A percentile compares a stretch with the other conserved stretches of the same genome.
Evolutionary conservation across 2,329 filamentous ascomycete species (phyloP).

Genomic region (Penicillium sp.): DNA sequence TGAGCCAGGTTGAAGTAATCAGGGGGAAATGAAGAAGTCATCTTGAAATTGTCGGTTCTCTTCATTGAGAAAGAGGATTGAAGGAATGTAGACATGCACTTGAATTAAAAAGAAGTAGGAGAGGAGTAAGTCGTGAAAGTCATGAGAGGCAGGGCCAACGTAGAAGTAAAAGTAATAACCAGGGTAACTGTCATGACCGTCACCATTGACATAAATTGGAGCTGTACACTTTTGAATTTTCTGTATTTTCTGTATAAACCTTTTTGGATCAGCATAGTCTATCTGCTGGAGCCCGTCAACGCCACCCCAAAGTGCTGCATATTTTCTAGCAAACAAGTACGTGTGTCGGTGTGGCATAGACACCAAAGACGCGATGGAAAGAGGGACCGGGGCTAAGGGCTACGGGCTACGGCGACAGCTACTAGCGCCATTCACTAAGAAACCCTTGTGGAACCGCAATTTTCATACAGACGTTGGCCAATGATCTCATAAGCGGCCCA

Average conservation of each 20-base stretch:
- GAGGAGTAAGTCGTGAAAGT: constrained; percentile 1
- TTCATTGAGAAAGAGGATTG: not conserved
- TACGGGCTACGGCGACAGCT: no score
- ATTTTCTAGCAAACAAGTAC: constrained; percentile 10
- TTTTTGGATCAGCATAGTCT: constrained; percentile 21
- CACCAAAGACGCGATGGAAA: not conserved
- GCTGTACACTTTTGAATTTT: constrained; percentile 16
- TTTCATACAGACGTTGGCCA: constrained; percentile 25
- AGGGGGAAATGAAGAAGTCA: constrained; percentile 22
- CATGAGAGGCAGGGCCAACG: constrained; percentile 7
- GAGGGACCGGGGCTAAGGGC: not conserved
- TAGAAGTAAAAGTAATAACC: constrained; percentile 21
- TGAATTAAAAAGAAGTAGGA: constrained; percentile 8
- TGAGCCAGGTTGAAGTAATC: constrained; percentile 19
- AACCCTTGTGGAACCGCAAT: constrained; percentile 30
- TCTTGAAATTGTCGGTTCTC: constrained; percentile 9
- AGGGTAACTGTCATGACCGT: constrained; percentile 10
- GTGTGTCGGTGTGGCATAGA: constrained; percentile 2
- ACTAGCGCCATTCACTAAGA: constrained; percentile 18
- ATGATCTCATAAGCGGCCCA: constrained; percentile 24
- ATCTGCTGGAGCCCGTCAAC: constrained; percentile 23
- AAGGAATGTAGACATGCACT: constrained; percentile 11
- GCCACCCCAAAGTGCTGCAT: constrained; percentile 16
- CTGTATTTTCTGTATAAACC: not conserved
- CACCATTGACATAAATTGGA: constrained; percentile 18